Base-by-base conservation (phyloP, 2,329 filamentous ascomycete genomes). In the Penicillium sp. region DNA sequence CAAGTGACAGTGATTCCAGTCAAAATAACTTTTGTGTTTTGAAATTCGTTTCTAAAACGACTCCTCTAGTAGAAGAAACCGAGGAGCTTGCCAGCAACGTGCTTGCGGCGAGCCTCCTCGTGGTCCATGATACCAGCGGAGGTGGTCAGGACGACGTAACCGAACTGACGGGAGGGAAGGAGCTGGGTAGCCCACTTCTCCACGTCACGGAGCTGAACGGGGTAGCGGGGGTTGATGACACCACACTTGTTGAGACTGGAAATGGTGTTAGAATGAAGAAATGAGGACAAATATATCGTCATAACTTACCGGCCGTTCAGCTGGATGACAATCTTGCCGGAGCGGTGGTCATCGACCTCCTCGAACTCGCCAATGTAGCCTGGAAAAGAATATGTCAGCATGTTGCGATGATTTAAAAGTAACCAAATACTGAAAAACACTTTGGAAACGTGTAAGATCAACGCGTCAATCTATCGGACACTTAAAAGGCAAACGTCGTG, bases 101-200 rank as follows among this genome's bases (percentile, higher is more conserved):
- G 94, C 88, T 97, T 97, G 80, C 94, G 86, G 77, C 94, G 86
- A 70, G 94, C 94, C 88, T 99, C 94, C 86, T 99, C 94, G 85
- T 99, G 94, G 85, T 99, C 94, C 93, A 99, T 97, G 81, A 99
- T 99, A 80, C 94, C 94, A 65, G 94, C 92, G 59, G 92, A 97
- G 81, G 94, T 99, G 80, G 94, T 99, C 74, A 99, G 89, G 81
- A 99, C 92, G 76, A 99, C 91, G 84, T 92, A 97, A 76, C 94
- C 94, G 86, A 99, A 99, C 83, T 99, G 94, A 97, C 94, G 94
- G 68, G 94, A 92, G 69, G 94, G 94, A 66, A 99, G 87, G 76
- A 99, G 89, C 88, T 96, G 96, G 83, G 96, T 91, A 73, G 97
- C 92, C 94, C 94, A 99, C 86, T 97, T 97, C 90, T 99, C 94